Evolutionary conservation across 2,329 filamentous ascomycete genomes (phyloP), one percentile per base, ranked within the genome.

Genomic region (Sphaceloma murrayae): DNA sequence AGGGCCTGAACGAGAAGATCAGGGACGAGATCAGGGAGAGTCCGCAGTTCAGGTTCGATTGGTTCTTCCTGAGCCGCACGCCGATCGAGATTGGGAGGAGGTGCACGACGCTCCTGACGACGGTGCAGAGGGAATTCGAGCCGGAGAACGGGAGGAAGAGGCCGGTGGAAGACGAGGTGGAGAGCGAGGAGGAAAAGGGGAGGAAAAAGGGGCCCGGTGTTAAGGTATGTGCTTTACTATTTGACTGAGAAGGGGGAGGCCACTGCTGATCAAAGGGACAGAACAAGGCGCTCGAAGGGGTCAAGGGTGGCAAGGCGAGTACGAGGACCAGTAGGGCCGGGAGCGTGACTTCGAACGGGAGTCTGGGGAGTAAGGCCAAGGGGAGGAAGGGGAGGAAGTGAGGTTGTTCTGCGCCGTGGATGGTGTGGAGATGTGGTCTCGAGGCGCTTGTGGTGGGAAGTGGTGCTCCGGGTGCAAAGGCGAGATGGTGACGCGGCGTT

Each of bases 131-230:
- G 63, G 91, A 98, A 65, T 94, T 95, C 62, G 89, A 95, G 59
- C 79, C 55, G 22, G 69, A 69, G 21, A 63, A 67, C 52, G 79
- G 78, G 49, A 80, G 75, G 54, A 91, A 91, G 68, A 78, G 85
- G 53, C 67, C 68, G 2, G 82, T 83, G 5, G 86, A 89, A 34
- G 86, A 91, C 30, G 82, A 86, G 48, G 86, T 91, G 42, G 85
- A 91, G 54, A 77, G 88, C 43, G 73, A 91, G 44, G 84, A 84
- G 32, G 78, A 83, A 62, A 86, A 87, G n/a, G 80, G 80, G 1
- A 94, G 94, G 75, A 96, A 96, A 75, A 94, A 93, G 76, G 80
- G n/a, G n/a, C n/a, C n/a, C n/a, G n/a, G 80, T 43, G 82, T 87
- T 49, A 93, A 94, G 77, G 86, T 91, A 71, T 60, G 78, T 27